These are phyloP conservation scores for Ceratocystis cubensis DNA, from an alignment of 2,329 filamentous ascomycete genomes.

Conservation along the genomic window DNA sequence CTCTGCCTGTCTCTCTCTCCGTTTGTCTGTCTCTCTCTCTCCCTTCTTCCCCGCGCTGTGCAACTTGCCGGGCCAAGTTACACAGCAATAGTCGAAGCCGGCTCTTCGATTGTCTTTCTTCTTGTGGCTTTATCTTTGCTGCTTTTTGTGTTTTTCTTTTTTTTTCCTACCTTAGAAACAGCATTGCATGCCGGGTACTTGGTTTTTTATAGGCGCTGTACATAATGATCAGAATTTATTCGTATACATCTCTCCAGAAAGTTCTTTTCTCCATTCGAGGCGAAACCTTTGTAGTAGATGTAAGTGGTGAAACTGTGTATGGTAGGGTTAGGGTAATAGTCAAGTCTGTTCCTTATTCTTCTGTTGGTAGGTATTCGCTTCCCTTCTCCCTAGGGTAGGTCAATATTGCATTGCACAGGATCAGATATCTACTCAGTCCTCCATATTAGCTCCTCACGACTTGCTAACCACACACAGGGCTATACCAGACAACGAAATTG, in stretches of 20 bases:
- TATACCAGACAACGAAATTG: conserved; percentile 65
- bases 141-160: conserved; percentile 9
- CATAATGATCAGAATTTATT: conserved; percentile 3
- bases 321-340: too few species aligned
- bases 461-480: conserved; percentile 69
- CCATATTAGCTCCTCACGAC: conserved; percentile 24
- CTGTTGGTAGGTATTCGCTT: too few species aligned
- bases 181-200: conserved; percentile 4
- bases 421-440: not conserved
- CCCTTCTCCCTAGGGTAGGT: too few species aligned
- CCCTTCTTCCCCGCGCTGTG: not conserved
- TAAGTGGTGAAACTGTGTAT: too few species aligned
- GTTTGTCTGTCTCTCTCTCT: conserved; percentile 13
- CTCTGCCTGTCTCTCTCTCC: not conserved
- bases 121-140: not conserved
- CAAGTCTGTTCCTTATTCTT: too few species aligned
- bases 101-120: not conserved
- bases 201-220: not conserved
- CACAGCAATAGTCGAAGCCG: conserved; percentile 4
- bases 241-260: not conserved
- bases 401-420: too few species aligned
- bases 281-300: too few species aligned
- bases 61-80: conserved; percentile 3
- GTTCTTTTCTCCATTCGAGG: too few species aligned
- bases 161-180: conserved; percentile 12